Conservation (phyloP, 2,329 filamentous ascomycete species). For the Thermochaetoides dissita region DNA sequence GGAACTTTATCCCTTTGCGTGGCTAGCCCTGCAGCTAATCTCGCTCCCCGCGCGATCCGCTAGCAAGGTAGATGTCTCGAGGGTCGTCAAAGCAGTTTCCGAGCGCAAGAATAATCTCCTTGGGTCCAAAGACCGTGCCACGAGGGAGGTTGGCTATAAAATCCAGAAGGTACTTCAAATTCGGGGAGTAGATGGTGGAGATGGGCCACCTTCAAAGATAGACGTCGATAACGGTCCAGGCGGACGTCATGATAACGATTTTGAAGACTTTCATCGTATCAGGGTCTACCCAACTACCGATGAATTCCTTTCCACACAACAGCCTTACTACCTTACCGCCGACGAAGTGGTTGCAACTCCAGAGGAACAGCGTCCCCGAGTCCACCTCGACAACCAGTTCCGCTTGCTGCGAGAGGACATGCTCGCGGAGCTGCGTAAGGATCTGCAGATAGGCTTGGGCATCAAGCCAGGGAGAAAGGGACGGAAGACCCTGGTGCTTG, state of each 20-base stretch:
- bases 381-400: constrained; percentile 58
- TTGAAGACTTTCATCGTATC: constrained; percentile 44
- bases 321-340: constrained; percentile 40
- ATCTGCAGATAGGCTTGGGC: constrained; percentile 36
- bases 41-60: constrained; percentile 17
- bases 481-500: constrained; percentile 25
- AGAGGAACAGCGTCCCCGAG: constrained; percentile 24
- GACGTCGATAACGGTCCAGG: constrained; percentile 29
- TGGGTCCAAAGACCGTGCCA: constrained; percentile 17
- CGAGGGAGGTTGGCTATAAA: constrained; percentile 17
- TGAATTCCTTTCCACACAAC: constrained; percentile 41
- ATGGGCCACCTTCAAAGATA: constrained; percentile 11
- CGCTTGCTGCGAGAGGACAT: constrained; percentile 59
- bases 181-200: too few species aligned
- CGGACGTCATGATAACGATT: constrained; percentile 63
- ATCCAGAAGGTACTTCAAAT: constrained; percentile 26
- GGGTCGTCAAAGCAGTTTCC: constrained; percentile 11
- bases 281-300: constrained; percentile 51
- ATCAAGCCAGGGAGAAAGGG: constrained; percentile 33
- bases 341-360: constrained; percentile 31
- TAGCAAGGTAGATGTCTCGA: constrained; percentile 11
- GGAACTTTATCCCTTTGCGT: constrained; percentile 27
- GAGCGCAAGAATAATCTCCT: constrained; percentile 6
- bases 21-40: constrained; percentile 36
- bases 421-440: constrained; percentile 49